Base-by-base conservation (phyloP, 768 basidiomycete species). In the Xerocomellus dryophilus region DNA sequence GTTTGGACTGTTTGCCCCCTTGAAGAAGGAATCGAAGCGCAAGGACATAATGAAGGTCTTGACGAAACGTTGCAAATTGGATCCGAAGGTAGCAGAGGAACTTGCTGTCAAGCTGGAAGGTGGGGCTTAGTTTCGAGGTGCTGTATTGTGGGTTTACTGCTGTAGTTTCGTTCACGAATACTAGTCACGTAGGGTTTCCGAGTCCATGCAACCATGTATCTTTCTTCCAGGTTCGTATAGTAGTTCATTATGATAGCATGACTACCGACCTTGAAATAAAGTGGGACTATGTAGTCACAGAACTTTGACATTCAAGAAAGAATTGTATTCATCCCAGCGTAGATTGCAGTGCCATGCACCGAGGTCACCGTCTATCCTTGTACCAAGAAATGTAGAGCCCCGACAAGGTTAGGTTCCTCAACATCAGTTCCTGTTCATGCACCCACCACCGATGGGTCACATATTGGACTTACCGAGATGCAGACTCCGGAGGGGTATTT, bases 51-150 rank as follows among this genome's bases (percentile, higher is more conserved):
- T 60, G 18, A 63, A 69, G 43, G 57, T 60, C 11, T 48, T 68
- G 54, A 64, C 55, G 40, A 71, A 70, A 49, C 68, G 70, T 41
- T 71, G 70, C 59, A 53, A 44, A 35, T 31, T 70, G 47, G 53
- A 60, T 29, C 43, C 47, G 10, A 59, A 53, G 38, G 23, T 57
- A 41, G 68, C 66, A 21, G 55, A 49, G 18, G 56, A 64, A 5
- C 59, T 70, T 23, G 60, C 69, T 32, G 35, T 2, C 14, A 61
- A 58, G 49, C 45, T 69, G 34, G 56, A 55, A 41, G 38, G 45
- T 15, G 52, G 25, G 3, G 0, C 31, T 29, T 53, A 54, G 51
- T 20, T 35, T 44, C 5, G 32, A 48, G 23, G 15, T 2, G 15
- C 21, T 7, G 12, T 42, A 5, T 42, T 15, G 32, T 46, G 15